phyloP scores from a whole-genome alignment of 768 basidiomycete genomes.

The Neoboletus brunneissimus region DNA sequence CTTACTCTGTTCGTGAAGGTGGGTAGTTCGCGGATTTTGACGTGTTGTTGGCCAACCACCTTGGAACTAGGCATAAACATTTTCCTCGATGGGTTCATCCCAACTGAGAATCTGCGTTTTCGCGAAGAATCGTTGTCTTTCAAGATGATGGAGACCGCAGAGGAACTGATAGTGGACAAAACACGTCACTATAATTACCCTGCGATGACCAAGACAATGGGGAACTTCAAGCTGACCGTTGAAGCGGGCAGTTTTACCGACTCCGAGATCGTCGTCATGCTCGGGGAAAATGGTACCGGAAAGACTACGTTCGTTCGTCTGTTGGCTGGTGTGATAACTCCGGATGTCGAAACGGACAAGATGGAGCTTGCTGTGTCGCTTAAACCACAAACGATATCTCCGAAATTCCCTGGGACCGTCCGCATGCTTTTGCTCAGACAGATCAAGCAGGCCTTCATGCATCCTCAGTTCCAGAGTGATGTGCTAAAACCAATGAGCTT shows the following conservation, averaged over 20 bases:
- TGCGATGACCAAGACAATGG: slow-evolving; percentile 94
- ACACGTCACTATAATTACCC: slow-evolving; percentile 91
- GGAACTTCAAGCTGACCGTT: slow-evolving; percentile 92
- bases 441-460: slow-evolving; percentile 96
- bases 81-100: slow-evolving; percentile 98
- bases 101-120: slow-evolving; percentile 98
- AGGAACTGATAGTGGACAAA: slow-evolving; percentile 84
- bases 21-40: slow-evolving; percentile 13
- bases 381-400: slow-evolving; percentile 98
- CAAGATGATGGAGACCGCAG: slow-evolving; percentile 96
- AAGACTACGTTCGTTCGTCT: slow-evolving; percentile 98
- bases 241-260: slow-evolving; percentile 92
- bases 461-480: slow-evolving; percentile 99
- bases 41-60: not conserved
- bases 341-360: slow-evolving; percentile 81
- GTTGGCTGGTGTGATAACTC: slow-evolving; percentile 81
- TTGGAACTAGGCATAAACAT: slow-evolving; percentile 85
- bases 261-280: slow-evolving; percentile 98
- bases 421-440: slow-evolving; percentile 91
- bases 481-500: slow-evolving; percentile 97
- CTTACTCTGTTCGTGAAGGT: slow-evolving; percentile 97
- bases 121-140: slow-evolving; percentile 93
- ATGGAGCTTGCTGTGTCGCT: slow-evolving; percentile 84
- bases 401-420: slow-evolving; percentile 96
- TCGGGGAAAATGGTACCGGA: slow-evolving; percentile 98